A percentile compares a stretch with the other conserved stretches of the same genome.
These are phyloP conservation scores for Leishmania major DNA, from an alignment of 208 protist species.

Conservation along the genomic window DNA sequence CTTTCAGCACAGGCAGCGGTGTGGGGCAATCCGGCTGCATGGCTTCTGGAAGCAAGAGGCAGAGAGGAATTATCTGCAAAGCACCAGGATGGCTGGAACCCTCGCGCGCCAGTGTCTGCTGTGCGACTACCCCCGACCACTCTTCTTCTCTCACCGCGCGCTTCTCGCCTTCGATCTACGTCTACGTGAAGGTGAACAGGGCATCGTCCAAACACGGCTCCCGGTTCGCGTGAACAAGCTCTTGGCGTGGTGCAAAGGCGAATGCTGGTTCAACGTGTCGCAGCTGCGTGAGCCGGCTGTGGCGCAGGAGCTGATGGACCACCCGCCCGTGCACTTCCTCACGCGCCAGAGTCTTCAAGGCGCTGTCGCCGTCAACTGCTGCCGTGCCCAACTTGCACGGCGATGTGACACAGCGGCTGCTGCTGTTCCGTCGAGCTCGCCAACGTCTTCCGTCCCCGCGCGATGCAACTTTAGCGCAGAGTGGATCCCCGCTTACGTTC, in stretches of 20 bases:
- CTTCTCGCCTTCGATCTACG: conserved; percentile 30
- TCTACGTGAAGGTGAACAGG: conserved; percentile 29
- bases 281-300: conserved; percentile 67
- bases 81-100: neutral
- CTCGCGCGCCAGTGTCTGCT: conserved; percentile 48
- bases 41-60: neutral
- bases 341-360: conserved; percentile 35
- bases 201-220: conserved; percentile 14
- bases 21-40: conserved; percentile 29
- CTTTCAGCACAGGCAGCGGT: conserved; percentile 8
- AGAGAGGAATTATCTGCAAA: neutral
- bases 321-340: conserved; percentile 48
- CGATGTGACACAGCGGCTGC: neutral
- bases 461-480: conserved; percentile 3
- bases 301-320: conserved; percentile 41
- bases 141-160: conserved; percentile 36
- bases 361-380: conserved; percentile 37
- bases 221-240: conserved; percentile 21
- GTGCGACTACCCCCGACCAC: conserved; percentile 38
- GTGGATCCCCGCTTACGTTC: conserved; percentile 37
- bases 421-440: conserved; percentile 8
- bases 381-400: conserved; percentile 44
- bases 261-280: conserved; percentile 77
- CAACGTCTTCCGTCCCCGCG: neutral
- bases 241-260: conserved; percentile 22